Evolutionary conservation across 2,329 filamentous ascomycete species (phyloP).

Genomic region (Aspergillus jensenii): DNA sequence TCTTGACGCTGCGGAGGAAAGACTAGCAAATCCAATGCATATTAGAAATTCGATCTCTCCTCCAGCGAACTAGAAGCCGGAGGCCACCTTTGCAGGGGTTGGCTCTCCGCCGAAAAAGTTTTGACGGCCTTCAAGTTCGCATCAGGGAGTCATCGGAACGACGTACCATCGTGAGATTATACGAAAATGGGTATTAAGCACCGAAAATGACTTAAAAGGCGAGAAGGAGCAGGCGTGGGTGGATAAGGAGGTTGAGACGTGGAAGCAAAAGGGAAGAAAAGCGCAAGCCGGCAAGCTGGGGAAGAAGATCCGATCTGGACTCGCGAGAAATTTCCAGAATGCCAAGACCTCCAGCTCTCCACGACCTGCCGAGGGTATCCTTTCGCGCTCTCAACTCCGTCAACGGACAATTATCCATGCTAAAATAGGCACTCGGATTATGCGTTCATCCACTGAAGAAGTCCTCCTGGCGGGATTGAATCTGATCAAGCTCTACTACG

Average conservation of each 20-base stretch:
- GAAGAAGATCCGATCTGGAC: constrained; percentile 35
- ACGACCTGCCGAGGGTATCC: constrained; percentile 32
- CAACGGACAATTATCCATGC: background rate
- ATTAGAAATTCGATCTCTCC: background rate
- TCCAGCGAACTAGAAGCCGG: background rate
- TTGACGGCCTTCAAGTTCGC: constrained; percentile 2
- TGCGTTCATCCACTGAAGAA: background rate
- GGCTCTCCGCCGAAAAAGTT: constrained; percentile 8
- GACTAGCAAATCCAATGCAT: constrained; percentile 25
- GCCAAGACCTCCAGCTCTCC: constrained; percentile 37
- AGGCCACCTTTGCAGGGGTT: background rate
- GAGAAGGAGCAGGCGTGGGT: constrained; percentile 9
- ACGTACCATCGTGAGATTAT: constrained; percentile 27
- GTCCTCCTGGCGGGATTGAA: background rate
- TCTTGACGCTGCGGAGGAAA: constrained; percentile 91
- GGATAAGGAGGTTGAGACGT: constrained; percentile 21
- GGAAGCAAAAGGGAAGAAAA: constrained; percentile 32
- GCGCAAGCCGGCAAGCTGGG: constrained; percentile 21
- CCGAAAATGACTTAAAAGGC: constrained; percentile 4
- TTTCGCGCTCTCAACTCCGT: background rate
- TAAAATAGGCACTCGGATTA: background rate
- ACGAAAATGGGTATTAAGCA: constrained; percentile 9
- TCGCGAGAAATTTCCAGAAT: constrained; percentile 47
- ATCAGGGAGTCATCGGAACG: background rate
- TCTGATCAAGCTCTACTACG: background rate